These are phyloP conservation scores for Euphorbia peplus DNA, from an alignment of 345 rosid genomes.

Conservation along the genomic window DNA sequence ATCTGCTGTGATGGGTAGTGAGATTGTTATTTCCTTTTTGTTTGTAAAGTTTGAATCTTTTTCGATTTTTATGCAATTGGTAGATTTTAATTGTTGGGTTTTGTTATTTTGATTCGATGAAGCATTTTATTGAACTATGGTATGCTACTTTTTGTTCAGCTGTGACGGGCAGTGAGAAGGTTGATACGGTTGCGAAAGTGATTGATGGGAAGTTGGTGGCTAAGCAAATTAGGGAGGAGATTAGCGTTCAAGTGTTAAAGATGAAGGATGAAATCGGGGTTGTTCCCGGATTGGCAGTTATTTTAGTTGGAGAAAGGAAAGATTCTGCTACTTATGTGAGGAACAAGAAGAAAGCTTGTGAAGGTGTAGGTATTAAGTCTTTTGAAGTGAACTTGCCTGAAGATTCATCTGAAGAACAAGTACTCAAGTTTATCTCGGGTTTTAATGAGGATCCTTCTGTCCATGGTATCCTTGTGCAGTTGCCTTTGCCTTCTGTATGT, in stretches of 20 bases:
- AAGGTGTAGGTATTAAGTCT: slow-evolving; percentile 71
- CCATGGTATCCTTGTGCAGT: slow-evolving; percentile 91
- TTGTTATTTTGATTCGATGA: not conserved
- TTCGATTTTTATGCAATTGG: no score
- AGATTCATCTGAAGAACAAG: slow-evolving; percentile 60
- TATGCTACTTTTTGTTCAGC: no score
- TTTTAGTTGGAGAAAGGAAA: slow-evolving; percentile 76
- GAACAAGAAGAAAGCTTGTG: slow-evolving; percentile 88
- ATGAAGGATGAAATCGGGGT: slow-evolving; percentile 72
- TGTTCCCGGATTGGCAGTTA: slow-evolving; percentile 80
- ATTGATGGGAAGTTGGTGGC: slow-evolving; percentile 81
- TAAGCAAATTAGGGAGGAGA: slow-evolving; percentile 64
- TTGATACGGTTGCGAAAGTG: slow-evolving; percentile 49
- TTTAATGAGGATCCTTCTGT: slow-evolving; percentile 68
- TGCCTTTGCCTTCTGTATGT: slow-evolving; percentile 75
- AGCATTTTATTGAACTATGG: slow-evolving; percentile 19
- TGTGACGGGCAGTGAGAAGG: slow-evolving; percentile 30
- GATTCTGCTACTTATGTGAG: slow-evolving; percentile 84
- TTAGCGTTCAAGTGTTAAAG: slow-evolving; percentile 54
- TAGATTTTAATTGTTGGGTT: not conserved
- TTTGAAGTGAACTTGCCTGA: slow-evolving; percentile 57
- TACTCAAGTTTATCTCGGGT: slow-evolving; percentile 49
- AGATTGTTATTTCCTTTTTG: no score
- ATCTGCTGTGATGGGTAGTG: no score
- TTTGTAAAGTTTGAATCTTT: no score